Conservation (phyloP, 257 asterid genomes). For the Primulina huaijiensis region DNA sequence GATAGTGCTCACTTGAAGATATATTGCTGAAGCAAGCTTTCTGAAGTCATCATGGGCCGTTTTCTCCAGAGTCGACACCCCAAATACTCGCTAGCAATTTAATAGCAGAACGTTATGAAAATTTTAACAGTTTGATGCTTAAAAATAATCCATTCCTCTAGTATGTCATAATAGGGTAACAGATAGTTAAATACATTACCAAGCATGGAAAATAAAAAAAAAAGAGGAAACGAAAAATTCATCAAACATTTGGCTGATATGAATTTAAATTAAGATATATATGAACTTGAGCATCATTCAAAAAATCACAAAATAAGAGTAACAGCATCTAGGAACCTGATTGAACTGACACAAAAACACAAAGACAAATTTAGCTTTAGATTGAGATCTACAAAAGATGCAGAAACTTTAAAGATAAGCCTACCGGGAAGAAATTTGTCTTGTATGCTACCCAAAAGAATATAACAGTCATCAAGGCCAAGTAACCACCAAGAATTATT, state of each 20-base stretch:
- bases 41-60: conserved; percentile 88
- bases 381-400: conserved; percentile 1
- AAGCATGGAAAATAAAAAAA: not conserved
- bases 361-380: conserved; percentile 2
- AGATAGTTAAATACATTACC: not conserved
- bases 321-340: not conserved
- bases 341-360: not conserved
- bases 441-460: conserved; percentile 96
- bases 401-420: conserved; percentile 21
- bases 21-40: conserved; percentile 93
- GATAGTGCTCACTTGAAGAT: conserved; percentile 96
- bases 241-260: not conserved
- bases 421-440: conserved; percentile 84
- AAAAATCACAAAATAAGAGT: not conserved
- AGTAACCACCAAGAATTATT: conserved; percentile 79
- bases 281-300: conserved; percentile 1
- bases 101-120: conserved; percentile 16
- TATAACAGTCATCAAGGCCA: conserved; percentile 97
- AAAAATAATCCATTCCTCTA: not conserved
- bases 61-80: conserved; percentile 87
- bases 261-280: not conserved
- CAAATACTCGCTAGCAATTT: conserved; percentile 57
- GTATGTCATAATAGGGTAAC: not conserved
- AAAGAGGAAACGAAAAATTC: not conserved
- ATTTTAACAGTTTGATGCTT: not conserved